These are phyloP conservation scores for Chimonanthus praecox DNA, from an alignment of 164 flowering plant genomes.

Conservation along the genomic window DNA sequence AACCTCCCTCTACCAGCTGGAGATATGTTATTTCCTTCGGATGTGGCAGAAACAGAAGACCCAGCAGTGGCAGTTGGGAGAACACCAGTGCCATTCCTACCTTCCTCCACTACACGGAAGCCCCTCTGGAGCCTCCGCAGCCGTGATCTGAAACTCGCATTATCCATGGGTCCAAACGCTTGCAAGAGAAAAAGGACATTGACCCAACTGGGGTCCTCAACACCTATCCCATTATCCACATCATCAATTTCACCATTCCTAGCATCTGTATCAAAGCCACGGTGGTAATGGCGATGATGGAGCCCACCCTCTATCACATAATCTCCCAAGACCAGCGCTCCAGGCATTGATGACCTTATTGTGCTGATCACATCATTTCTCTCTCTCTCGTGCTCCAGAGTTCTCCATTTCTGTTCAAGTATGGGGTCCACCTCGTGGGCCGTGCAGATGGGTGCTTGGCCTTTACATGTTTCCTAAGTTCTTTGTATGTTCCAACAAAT, in stretches of 20 bases:
- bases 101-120: conserved; percentile 3
- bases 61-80: not conserved
- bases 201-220: conserved; percentile 27
- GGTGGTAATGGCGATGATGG: conserved; percentile 13
- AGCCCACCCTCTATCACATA: conserved; percentile 38
- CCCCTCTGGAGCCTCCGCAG: conserved; percentile 34
- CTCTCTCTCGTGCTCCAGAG: conserved; percentile 41
- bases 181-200: conserved; percentile 48
- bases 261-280: conserved; percentile 17
- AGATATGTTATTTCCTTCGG: conserved; percentile 11
- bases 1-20: conserved; percentile 7
- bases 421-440: conserved; percentile 41
- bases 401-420: conserved; percentile 39
- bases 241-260: conserved; percentile 1
- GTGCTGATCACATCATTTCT: conserved; percentile 46
- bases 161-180: conserved; percentile 43
- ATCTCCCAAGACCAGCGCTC: conserved; percentile 46
- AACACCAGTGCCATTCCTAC: conserved; percentile 4
- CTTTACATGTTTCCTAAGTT: conserved; percentile 36
- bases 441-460: conserved; percentile 33
- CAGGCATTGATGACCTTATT: conserved; percentile 44
- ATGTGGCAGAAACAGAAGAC: not conserved
- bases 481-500: conserved; percentile 30
- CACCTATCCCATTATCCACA: conserved; percentile 21
- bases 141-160: conserved; percentile 26